phyloP scores from a whole-genome alignment of 306 rosid genomes.

The peach (Prunus persica) region DNA sequence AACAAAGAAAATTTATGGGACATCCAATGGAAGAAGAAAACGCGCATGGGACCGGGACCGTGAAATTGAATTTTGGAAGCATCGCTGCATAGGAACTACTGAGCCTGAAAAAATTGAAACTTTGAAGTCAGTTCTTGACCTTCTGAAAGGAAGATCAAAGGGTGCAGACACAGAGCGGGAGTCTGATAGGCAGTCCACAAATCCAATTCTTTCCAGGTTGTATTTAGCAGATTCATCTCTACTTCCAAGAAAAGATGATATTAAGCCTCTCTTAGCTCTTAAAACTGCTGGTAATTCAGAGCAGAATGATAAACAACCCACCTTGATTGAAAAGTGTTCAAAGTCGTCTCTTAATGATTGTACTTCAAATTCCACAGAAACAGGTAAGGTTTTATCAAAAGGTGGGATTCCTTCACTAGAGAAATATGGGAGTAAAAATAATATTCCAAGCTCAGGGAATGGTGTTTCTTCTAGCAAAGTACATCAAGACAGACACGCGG shows the following conservation, averaged over 20 bases:
- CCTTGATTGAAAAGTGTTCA: constrained; percentile 32
- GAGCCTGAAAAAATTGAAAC: constrained; percentile 91
- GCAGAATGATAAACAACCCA: constrained; percentile 40
- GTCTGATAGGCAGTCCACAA: constrained; percentile 53
- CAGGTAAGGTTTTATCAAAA: constrained; percentile 40
- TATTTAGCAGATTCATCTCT: constrained; percentile 95
- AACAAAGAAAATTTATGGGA: constrained; percentile 80
- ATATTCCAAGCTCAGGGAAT: constrained; percentile 32
- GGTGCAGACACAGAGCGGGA: constrained; percentile 38
- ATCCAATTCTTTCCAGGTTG: constrained; percentile 85
- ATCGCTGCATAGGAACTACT: constrained; percentile 69
- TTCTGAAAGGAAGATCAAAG: constrained; percentile 58
- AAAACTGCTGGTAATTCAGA: constrained; percentile 48
- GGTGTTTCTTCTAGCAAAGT: constrained; percentile 45
- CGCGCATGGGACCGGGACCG: constrained; percentile 98
- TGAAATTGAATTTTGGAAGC: constrained; percentile 96
- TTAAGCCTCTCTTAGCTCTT: constrained; percentile 71
- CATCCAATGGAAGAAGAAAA: constrained; percentile 80
- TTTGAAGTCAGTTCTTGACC: constrained; percentile 90
- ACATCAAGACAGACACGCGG: constrained; percentile 33
- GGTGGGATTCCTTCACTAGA: constrained; percentile 34
- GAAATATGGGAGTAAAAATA: constrained; percentile 39
- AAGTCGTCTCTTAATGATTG: constrained; percentile 32
- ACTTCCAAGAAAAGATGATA: constrained; percentile 82
- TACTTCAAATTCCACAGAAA: constrained; percentile 34